phyloP scores from a whole-genome alignment of 2,329 filamentous ascomycete species.

The Pseudonectria buxi region DNA sequence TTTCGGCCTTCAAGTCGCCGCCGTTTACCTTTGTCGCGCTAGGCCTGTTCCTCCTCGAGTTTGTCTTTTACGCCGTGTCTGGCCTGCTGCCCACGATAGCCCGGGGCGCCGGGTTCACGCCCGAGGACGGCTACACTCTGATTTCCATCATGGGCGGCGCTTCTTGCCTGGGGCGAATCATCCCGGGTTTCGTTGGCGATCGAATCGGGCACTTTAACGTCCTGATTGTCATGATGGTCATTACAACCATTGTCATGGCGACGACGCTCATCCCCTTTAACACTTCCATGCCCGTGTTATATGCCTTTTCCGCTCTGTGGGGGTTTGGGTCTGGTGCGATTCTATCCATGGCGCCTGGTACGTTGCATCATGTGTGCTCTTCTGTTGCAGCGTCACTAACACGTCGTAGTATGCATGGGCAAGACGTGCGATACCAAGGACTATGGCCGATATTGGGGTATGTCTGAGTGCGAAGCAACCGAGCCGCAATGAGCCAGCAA shows the following conservation, averaged over 20 bases:
- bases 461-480: not conserved
- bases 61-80: slow-evolving; percentile 41
- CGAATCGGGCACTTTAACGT: slow-evolving; percentile 38
- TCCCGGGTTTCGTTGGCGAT: slow-evolving; percentile 38
- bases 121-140: slow-evolving; percentile 35
- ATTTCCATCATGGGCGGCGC: slow-evolving; percentile 38
- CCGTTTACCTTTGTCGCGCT: slow-evolving; percentile 35
- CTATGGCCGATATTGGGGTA: slow-evolving; percentile 36
- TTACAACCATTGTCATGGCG: slow-evolving; percentile 34
- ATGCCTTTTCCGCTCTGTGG: slow-evolving; percentile 38
- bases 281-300: slow-evolving; percentile 31
- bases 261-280: slow-evolving; percentile 39
- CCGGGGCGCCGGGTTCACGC: slow-evolving; percentile 26
- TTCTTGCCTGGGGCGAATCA: slow-evolving; percentile 35
- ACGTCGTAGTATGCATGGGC: slow-evolving; percentile 33
- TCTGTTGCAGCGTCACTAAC: slow-evolving; percentile 2
- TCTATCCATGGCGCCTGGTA: slow-evolving; percentile 33
- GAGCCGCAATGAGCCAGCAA: not conserved
- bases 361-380: not conserved
- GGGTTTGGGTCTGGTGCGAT: slow-evolving; percentile 43
- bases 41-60: slow-evolving; percentile 39
- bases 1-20: slow-evolving; percentile 33
- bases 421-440: slow-evolving; percentile 40
- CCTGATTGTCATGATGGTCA: slow-evolving; percentile 14
- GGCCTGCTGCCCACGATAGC: slow-evolving; percentile 41